Conservation (phyloP, 257 asterid genomes). For the Dorcoceras hygrometricum region DNA sequence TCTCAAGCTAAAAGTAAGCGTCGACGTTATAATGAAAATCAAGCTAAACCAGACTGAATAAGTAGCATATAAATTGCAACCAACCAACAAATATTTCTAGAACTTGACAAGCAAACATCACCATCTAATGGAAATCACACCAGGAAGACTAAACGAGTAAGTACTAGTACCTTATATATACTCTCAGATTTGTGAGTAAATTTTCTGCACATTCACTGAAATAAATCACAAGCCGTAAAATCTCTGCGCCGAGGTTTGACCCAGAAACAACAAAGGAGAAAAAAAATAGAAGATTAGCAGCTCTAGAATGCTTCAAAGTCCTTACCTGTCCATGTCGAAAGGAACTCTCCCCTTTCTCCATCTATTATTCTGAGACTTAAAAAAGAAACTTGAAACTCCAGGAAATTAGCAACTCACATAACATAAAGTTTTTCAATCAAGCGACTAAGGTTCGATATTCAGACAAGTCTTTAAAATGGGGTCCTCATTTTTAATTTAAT, state of each 20-base stretch:
- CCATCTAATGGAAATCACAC: background rate
- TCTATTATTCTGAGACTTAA: background rate
- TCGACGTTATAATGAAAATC: too few relatives aligned
- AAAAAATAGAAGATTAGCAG: background rate
- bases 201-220: background rate
- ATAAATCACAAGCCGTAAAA: background rate
- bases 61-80: background rate
- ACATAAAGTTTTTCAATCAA: background rate
- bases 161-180: background rate
- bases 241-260: background rate
- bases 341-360: background rate
- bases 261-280: background rate
- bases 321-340: background rate
- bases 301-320: background rate
- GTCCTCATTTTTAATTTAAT: background rate
- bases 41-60: background rate
- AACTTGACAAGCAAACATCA: background rate
- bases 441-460: background rate
- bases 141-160: background rate
- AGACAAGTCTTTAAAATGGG: background rate
- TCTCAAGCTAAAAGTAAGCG: background rate
- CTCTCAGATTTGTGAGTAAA: background rate
- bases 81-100: too few relatives aligned
- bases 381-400: background rate
- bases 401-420: background rate